A percentile compares a stretch with the other conserved stretches of the same genome.
Conservation (phyloP, 1,284 basidiomycete genomes). For the Cerioporus squamosus region DNA sequence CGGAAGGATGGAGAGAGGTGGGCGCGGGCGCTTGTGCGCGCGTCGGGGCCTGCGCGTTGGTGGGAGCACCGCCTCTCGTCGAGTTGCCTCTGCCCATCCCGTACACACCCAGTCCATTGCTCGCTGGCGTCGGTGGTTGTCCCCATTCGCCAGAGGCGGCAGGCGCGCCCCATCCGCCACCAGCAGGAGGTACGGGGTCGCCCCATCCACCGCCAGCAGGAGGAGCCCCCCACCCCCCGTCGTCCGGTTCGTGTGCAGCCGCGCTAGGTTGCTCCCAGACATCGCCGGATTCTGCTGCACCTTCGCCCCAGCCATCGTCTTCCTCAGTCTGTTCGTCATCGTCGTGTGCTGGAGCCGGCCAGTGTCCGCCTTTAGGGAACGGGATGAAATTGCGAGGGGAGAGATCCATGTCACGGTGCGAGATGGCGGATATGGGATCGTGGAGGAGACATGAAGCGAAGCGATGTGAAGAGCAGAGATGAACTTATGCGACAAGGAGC, state of each 20-base stretch:
- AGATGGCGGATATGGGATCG: neutral
- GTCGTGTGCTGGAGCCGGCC: constrained; percentile 20
- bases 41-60: constrained; percentile 8
- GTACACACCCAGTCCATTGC: constrained; percentile 1
- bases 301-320: constrained; percentile 22
- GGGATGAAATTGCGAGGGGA: constrained; percentile 22
- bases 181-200: neutral
- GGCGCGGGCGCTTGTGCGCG: constrained; percentile 16
- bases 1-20: constrained; percentile 19
- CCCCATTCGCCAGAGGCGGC: constrained; percentile 4
- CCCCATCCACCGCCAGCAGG: constrained; percentile 10
- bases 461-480: constrained; percentile 2
- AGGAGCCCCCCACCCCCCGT: constrained; percentile 6
- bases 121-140: neutral
- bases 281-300: constrained; percentile 6
- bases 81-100: constrained; percentile 3
- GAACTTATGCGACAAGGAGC: constrained; percentile 6
- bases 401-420: constrained; percentile 18
- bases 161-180: constrained; percentile 3
- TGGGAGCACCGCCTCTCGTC: constrained; percentile 19
- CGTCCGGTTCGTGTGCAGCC: constrained; percentile 2
- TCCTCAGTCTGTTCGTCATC: constrained; percentile 11
- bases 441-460: constrained; percentile 2
- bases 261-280: constrained; percentile 10
- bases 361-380: constrained; percentile 18